Evolutionary conservation across 768 basidiomycete species (phyloP).

Genomic region (Pholiota molesta): DNA sequence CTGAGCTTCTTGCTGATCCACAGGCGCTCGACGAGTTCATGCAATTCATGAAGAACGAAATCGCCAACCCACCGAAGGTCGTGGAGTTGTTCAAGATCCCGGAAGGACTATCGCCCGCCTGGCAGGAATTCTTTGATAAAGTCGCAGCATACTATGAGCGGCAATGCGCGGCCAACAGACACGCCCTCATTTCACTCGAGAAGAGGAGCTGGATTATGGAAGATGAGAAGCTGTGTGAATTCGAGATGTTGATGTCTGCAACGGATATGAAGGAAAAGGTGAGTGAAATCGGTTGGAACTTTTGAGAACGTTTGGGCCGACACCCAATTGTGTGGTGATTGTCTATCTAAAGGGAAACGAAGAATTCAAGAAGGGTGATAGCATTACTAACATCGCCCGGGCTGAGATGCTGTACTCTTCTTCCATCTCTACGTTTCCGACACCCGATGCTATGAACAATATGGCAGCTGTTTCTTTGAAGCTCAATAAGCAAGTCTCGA

Average conservation of each 20-base stretch:
- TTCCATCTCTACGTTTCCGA: not conserved
- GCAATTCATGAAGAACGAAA: not conserved
- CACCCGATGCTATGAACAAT: not conserved
- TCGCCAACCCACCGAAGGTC: not conserved
- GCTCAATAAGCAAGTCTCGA: not conserved
- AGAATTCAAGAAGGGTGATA: not conserved
- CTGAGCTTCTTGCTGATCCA: not conserved
- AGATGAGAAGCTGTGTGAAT: constrained; percentile 12
- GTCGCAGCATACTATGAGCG: constrained; percentile 10
- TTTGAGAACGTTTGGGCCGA: too few relatives aligned
- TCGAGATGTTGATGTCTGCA: constrained; percentile 16
- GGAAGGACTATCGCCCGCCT: constrained; percentile 7
- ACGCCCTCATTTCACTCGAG: constrained; percentile 10
- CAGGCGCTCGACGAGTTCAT: not conserved
- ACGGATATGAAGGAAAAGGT: constrained; percentile 7
- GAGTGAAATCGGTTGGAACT: not conserved
- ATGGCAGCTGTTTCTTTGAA: not conserved
- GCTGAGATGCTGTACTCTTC: not conserved
- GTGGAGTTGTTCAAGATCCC: not conserved
- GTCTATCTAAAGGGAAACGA: not conserved
- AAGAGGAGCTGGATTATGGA: constrained; percentile 16
- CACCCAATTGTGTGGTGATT: too few relatives aligned
- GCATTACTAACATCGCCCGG: not conserved
- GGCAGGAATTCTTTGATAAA: constrained; percentile 13
- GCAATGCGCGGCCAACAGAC: constrained; percentile 4